A percentile compares a stretch with the other conserved stretches of the same genome.
Evolutionary conservation across 2,329 filamentous ascomycete genomes (phyloP).

Genomic region (Fusarium sp.): DNA sequence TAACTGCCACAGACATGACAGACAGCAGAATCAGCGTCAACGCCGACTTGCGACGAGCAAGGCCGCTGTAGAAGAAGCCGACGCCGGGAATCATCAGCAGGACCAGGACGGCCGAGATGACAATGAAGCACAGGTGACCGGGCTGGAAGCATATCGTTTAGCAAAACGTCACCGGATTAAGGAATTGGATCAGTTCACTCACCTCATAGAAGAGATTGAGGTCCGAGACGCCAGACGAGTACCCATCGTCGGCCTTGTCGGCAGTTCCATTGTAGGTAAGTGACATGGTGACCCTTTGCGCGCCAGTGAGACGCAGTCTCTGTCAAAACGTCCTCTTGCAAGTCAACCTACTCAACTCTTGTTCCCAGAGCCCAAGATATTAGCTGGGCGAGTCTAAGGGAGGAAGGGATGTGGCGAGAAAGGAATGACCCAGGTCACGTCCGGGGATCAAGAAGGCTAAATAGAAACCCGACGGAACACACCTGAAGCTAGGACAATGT

Average conservation of each 20-base stretch:
- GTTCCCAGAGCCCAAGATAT: constrained; percentile 15
- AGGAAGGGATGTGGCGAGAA: constrained; percentile 21
- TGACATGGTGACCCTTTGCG: constrained; percentile 47
- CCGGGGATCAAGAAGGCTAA: constrained; percentile 38
- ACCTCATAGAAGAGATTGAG: constrained; percentile 90
- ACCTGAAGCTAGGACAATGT: constrained; percentile 13
- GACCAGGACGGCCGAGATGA: constrained; percentile 83
- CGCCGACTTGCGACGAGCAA: constrained; percentile 90
- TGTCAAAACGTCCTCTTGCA: constrained; percentile 20
- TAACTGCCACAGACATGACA: constrained; percentile 84
- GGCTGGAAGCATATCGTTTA: constrained; percentile 63
- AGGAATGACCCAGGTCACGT: constrained; percentile 3
- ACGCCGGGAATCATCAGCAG: constrained; percentile 95
- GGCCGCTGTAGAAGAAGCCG: constrained; percentile 94
- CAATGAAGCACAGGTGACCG: constrained; percentile 87
- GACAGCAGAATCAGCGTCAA: constrained; percentile 89
- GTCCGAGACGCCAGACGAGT: constrained; percentile 71
- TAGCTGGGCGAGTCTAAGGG: constrained; percentile 23
- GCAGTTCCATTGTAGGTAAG: constrained; percentile 67
- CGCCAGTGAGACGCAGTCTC: constrained; percentile 27
- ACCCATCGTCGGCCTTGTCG: constrained; percentile 66
- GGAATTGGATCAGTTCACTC: constrained; percentile 47
- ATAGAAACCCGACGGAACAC: constrained; percentile 34
- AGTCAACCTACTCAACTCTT: constrained; percentile 31
- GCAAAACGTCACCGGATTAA: neutral